Evolutionary conservation across 371 early-diverging fungal genomes (phyloP).

Genomic region (Saksenaea vasiformis): DNA sequence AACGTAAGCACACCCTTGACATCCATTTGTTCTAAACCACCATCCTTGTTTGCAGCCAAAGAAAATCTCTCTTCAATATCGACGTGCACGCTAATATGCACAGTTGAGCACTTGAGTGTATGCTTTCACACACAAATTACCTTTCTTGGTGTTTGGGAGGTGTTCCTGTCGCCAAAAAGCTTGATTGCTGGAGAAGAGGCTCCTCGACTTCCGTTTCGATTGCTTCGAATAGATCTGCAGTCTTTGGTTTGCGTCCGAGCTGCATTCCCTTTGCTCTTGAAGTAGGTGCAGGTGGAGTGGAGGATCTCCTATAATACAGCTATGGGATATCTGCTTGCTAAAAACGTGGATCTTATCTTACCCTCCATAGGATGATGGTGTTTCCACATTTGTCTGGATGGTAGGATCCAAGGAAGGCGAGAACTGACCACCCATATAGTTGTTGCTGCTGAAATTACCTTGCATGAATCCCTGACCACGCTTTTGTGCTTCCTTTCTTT

Average conservation of each 20-base stretch:
- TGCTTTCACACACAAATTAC: conserved; percentile 11
- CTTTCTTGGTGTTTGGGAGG: conserved; percentile 10
- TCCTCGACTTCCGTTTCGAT: conserved; percentile 72
- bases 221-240: conserved; percentile 69
- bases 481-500: conserved; percentile 78
- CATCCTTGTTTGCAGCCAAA: conserved; percentile 82
- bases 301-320: neutral
- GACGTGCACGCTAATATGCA: conserved; percentile 70
- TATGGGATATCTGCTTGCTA: too few relatives aligned
- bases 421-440: conserved; percentile 28
- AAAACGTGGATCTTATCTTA: conserved; percentile 7
- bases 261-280: conserved; percentile 87
- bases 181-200: conserved; percentile 16
- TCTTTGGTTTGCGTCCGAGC: conserved; percentile 82
- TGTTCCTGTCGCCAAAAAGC: conserved; percentile 16
- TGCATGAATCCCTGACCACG: conserved; percentile 57
- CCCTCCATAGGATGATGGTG: conserved; percentile 19
- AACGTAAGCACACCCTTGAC: conserved; percentile 87
- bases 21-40: conserved; percentile 86
- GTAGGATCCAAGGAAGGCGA: conserved; percentile 43
- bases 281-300: conserved; percentile 22
- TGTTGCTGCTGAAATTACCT: conserved; percentile 37
- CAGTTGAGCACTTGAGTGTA: neutral
- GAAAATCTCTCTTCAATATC: conserved; percentile 82
- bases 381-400: conserved; percentile 27